Evolutionary conservation across 306 rosid genomes (phyloP), one percentile per base, ranked within the genome.

Genomic region (Purshia tridentata): DNA sequence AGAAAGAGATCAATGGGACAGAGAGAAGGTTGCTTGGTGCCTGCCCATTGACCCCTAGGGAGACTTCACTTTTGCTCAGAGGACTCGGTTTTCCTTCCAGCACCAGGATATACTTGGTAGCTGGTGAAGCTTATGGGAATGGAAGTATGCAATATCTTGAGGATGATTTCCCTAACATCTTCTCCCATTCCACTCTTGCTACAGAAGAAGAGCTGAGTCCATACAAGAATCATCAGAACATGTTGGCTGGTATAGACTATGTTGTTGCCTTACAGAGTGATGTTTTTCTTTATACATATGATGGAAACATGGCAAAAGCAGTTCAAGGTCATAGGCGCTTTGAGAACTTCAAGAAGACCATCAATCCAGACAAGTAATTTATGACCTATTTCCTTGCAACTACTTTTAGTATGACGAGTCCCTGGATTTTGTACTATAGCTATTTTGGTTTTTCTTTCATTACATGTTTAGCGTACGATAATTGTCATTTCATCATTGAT

Each of bases 251-350:
- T 72, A 86, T 91, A 81, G 99, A 91, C 74, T 91, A 91, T 65
- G 97, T 81, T 41, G 97, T 94, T 72, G 99, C 99, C 84, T 91
- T 94, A 49, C 85, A 89, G 78, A 91, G 99, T 65, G 87, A 84
- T 19, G 96, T 82, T 22, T 94, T 94, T 83, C 77, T 91, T 23
- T 88, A 89, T 84, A 94, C 99, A 20, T 91, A 89, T 4, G 99
- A 94, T 70, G 98, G 99, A 72, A 94, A 94, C 77, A 90, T 94
- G 99, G 99, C 99, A n/a, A 94, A 94, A 88, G 99, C 99, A 40
- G 96, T 94, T 69, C 97, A 89, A 87, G 99, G 99, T 77, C 99
- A 94, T 75, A 84, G 99, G 76, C 96, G 96, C 78, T 94, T 87
- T 50, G 96, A 94, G 82, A 83, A 92, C 86, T 94, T 94, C 58